Evolutionary conservation across 208 protist species (phyloP), one percentile per base, ranked within the genome.

Genomic region (Trichomonas gallinae): DNA sequence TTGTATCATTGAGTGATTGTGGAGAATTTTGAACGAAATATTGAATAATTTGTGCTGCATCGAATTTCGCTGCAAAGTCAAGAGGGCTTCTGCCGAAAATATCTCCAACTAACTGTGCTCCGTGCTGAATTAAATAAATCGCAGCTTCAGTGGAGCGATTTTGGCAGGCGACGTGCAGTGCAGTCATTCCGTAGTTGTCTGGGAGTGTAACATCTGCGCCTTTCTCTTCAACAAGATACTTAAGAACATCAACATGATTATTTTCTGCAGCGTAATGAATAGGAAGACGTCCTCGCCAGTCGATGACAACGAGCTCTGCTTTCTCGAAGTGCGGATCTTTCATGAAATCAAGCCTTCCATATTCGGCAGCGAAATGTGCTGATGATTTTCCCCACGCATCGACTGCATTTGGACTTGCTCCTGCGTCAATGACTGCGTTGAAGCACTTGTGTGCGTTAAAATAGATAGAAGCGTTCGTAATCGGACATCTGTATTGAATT

Each of bases 101-200:
- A 93, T 93, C 87, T 26, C 13, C 26, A 49, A 26, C 26, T 26
- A 48, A 44, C 34, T 93, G 40, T 8, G 87, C 87, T n/a, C 31
- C 31, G 15, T 93, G 9, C 9, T 93, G 23, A 51, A 93, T 0
- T 40, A 93, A 38, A 42, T 93, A 93, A 38, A 31, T 38, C 0
- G 45, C 17, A 42, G 45, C 44, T n/a, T 93, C 87, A 10, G 45
- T 38, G 31, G 42, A 9, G 2, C 44, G 0, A 38, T 51, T 23
- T 40, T 48, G 40, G n/a, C 87, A 93, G n/a, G 87, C 87, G 38
- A 93, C 44, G 31, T 93, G 87, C 8, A 93, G 44, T 51, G 87
- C 40, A 93, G 87, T 93, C 87, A 93, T 93, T 34, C 87, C 87
- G 26, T 48, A 93, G 42, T 93, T 93, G 36, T 93, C 87, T 38